Evolutionary conservation across 2,329 filamentous ascomycete species (phyloP).

Genomic region (Colletotrichum musicola): DNA sequence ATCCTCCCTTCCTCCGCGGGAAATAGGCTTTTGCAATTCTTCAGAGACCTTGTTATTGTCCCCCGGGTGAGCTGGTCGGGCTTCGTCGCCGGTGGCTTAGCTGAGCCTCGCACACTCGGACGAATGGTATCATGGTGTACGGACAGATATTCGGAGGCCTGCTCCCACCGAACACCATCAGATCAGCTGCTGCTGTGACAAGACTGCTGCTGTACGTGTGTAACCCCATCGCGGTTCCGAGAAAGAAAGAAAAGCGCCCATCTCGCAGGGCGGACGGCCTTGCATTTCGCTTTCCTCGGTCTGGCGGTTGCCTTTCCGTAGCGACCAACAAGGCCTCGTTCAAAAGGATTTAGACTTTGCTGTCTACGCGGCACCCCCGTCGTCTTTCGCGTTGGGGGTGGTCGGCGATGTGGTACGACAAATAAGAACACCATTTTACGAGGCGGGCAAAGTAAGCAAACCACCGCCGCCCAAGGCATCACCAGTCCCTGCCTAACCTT

Average conservation of each 20-base stretch:
- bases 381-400: slow-evolving; percentile 13
- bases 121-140: no score
- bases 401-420: slow-evolving; percentile 9
- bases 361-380: not conserved
- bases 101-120: slow-evolving; percentile 18
- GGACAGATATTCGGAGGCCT: not conserved
- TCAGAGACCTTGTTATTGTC: slow-evolving; percentile 4
- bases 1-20: not conserved
- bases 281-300: no score
- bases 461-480: not conserved
- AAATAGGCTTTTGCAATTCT: no score
- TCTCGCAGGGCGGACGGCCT: not conserved
- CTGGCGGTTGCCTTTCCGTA: no score
- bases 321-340: no score
- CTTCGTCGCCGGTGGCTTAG: not conserved
- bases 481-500: slow-evolving; percentile 4
- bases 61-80: slow-evolving; percentile 5
- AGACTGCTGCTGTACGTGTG: slow-evolving; percentile 8
- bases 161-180: not conserved
- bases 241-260: not conserved
- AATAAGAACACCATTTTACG: not conserved
- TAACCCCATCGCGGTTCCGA: slow-evolving; percentile 21
- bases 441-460: slow-evolving; percentile 5
- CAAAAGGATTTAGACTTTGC: slow-evolving; percentile 16
- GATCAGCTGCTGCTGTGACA: not conserved